These are phyloP conservation scores for Fistulifera solaris DNA, from an alignment of 108 stramenopile genomes.

Conservation along the genomic window DNA sequence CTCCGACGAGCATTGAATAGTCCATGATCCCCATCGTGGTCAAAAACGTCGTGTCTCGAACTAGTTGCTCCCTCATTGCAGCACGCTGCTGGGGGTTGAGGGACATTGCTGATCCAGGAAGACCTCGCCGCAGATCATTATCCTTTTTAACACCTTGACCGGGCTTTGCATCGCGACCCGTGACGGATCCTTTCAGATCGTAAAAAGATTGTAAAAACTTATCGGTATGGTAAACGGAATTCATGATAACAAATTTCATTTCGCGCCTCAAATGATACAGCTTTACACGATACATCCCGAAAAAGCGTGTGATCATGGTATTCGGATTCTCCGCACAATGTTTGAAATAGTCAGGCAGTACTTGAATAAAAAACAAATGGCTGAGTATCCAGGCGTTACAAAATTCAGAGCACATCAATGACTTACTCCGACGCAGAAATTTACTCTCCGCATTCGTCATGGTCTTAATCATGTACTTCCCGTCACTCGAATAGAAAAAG, in stretches of 20 bases:
- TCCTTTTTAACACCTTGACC: conserved; percentile 86
- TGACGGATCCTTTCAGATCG: conserved; percentile 88
- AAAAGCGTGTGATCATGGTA: conserved; percentile 87
- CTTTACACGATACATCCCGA: conserved; percentile 98
- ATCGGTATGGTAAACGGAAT: conserved; percentile 86
- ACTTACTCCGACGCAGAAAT: conserved; percentile 82
- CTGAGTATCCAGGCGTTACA: background rate
- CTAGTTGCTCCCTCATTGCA: conserved; percentile 59
- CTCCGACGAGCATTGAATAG: conserved; percentile 88
- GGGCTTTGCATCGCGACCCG: conserved; percentile 72
- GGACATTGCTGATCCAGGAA: conserved; percentile 53
- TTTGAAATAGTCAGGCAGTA: conserved; percentile 93
- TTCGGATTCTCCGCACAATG: conserved; percentile 88
- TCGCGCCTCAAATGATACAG: conserved; percentile 85
- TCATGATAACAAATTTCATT: conserved; percentile 93
- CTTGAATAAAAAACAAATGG: conserved; percentile 18
- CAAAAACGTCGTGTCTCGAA: conserved; percentile 69
- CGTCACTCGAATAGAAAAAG: conserved; percentile 98
- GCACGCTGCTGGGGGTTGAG: conserved; percentile 42
- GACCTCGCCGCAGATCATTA: conserved; percentile 59
- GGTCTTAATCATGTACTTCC: conserved; percentile 96
- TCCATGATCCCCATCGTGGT: conserved; percentile 89
- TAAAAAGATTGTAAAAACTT: conserved; percentile 76
- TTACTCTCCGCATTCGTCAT: conserved; percentile 96
- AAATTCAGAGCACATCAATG: background rate